Evolutionary conservation across 2,329 filamentous ascomycete genomes (phyloP), one percentile per base, ranked within the genome.

Genomic region (Aspergillus udagawae): DNA sequence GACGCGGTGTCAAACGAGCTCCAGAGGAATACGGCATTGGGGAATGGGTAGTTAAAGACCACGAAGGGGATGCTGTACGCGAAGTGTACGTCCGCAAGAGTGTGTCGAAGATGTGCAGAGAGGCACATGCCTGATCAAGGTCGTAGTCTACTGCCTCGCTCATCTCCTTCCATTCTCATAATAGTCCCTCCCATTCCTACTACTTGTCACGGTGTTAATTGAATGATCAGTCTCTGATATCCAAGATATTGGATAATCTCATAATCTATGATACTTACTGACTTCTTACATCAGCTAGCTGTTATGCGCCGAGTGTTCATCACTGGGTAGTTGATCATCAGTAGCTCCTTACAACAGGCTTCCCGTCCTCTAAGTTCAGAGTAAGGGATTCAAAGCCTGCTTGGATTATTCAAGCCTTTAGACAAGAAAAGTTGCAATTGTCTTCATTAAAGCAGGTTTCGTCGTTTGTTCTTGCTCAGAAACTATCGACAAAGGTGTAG

Each of bases 41-140:
- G 0, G 82, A 89, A 14, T 93, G 90, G 90, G 79, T 82, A 4
- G 83, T 87, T 53, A 77, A 86, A 2, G 79, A 78, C n/a, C 80
- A 87, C 27, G 76, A 83, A 47, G 89, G 87, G 0, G 86, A 91
- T 70, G 77, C 82, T 0, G 77, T 92, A n/a, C 85, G 86, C 0
- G 88, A 91, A 73, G 79, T 87, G 14, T 89, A 86, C 78, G 74
- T 84, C 28, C 74, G 80, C 45, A 82, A 77, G 61, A 77, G 58
- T 23, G 47, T 58, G 17, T 62, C 62, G 4, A 67, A 63, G 41
- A 65, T 68, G 62, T 72, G 68, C 66, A 66, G 67, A 56, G 68
- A 63, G 17, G 25, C 60, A 10, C 51, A 60, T 35, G 52, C 57
- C 14, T 62, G 45, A 52, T 51, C 35, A 12, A 21, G 4, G 20